Conservation (phyloP, 2,329 filamentous ascomycete species). For the Tolypocladium pustulatum region DNA sequence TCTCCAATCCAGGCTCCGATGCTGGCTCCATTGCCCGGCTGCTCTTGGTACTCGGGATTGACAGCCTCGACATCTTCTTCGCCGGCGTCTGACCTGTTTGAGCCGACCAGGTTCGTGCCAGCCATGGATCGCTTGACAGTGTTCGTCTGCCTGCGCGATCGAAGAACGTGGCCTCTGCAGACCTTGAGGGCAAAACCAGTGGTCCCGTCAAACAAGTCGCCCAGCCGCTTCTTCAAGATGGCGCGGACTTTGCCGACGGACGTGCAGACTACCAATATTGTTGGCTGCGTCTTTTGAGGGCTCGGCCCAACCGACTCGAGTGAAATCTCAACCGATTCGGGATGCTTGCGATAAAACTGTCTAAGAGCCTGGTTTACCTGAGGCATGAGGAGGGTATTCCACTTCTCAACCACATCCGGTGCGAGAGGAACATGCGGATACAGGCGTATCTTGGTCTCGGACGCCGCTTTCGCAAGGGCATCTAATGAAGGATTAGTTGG, state of each 20-base stretch:
- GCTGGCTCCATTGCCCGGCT: conserved; percentile 76
- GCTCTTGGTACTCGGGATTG: conserved; percentile 70
- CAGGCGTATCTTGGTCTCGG: conserved; percentile 38
- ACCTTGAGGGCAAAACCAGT: conserved; percentile 59
- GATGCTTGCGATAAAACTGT: conserved; percentile 60
- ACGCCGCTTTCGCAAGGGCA: conserved; percentile 5
- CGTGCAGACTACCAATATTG: conserved; percentile 66
- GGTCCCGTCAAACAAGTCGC: conserved; percentile 51
- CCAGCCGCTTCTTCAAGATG: conserved; percentile 59
- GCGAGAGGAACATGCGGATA: conserved; percentile 50
- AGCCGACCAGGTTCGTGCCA: not conserved
- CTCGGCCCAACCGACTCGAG: conserved; percentile 65
- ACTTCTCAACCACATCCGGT: conserved; percentile 55
- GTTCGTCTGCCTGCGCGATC: conserved; percentile 40
- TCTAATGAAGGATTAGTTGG: conserved; percentile 11
- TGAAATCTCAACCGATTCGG: conserved; percentile 69
- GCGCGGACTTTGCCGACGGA: conserved; percentile 63
- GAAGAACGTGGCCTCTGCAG: conserved; percentile 56
- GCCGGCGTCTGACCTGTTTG: conserved; percentile 13
- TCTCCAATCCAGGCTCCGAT: conserved; percentile 85
- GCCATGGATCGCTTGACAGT: conserved; percentile 21
- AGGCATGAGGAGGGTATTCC: conserved; percentile 62
- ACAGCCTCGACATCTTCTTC: conserved; percentile 32
- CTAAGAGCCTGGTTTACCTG: conserved; percentile 63
- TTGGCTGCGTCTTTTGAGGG: conserved; percentile 54